Evolutionary conservation across 306 rosid species (phyloP).

Genomic region (Pyrus bretschneideri): DNA sequence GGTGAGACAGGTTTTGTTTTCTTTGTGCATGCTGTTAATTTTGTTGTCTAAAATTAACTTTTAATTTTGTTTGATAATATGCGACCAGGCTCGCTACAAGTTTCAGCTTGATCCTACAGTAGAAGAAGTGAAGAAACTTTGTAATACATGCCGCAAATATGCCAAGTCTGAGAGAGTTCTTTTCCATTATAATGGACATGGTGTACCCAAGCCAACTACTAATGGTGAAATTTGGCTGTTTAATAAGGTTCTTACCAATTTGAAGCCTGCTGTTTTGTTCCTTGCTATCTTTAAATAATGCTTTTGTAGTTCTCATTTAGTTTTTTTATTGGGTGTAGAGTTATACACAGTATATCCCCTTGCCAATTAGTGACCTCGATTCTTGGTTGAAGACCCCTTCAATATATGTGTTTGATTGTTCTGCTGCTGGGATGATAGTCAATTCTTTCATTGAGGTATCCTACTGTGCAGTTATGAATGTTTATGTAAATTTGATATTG

Average conservation of each 20-base stretch:
- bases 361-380: slow-evolving; percentile 83
- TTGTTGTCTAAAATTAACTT: slow-evolving; percentile 17
- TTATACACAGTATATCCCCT: slow-evolving; percentile 93
- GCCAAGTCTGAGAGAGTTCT: slow-evolving; percentile 93
- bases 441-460: slow-evolving; percentile 79
- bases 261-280: slow-evolving; percentile 1
- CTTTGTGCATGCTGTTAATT: slow-evolving; percentile 6
- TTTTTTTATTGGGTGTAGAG: slow-evolving; percentile 50
- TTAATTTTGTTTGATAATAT: slow-evolving; percentile 25
- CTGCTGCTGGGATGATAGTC: slow-evolving; percentile 89
- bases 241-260: slow-evolving; percentile 60
- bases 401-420: slow-evolving; percentile 94
- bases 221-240: slow-evolving; percentile 99
- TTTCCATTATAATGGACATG: slow-evolving; percentile 98
- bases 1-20: slow-evolving; percentile 42
- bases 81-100: slow-evolving; percentile 78
- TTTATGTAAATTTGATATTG: background rate
- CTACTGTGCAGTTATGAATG: background rate
- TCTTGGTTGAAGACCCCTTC: slow-evolving; percentile 99
- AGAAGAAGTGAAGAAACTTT: slow-evolving; percentile 98
- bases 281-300: background rate
- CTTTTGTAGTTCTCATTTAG: slow-evolving; percentile 1
- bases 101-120: slow-evolving; percentile 92
- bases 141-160: slow-evolving; percentile 73
- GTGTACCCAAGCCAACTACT: slow-evolving; percentile 94